Base-by-base conservation (phyloP, 352 stramenopile genomes). In the Pythium periplocum region DNA sequence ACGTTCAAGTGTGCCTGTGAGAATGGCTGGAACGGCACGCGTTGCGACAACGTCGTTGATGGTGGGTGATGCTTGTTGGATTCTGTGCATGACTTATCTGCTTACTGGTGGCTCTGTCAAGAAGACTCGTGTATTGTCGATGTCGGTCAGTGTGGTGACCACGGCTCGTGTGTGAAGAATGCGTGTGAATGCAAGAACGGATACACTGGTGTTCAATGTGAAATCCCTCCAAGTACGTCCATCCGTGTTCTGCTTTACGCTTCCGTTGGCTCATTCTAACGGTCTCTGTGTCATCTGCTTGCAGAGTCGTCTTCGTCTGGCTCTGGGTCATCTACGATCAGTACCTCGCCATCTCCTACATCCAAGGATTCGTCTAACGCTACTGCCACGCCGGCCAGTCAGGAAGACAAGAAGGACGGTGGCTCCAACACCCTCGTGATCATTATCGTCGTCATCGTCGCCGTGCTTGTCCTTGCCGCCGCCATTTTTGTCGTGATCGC, bases 401-500 rank as follows among this genome's bases (percentile, higher is more conserved):
- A 56, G 33, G 61, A 57, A 6, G 62, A 57, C 41, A 42, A 42
- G 38, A 12, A 42, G 7, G 33, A 48, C 45, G 67, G 69, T 40
- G 83, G 62, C 33, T 70, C 64, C n/a, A 86, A 72, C 4, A 62
- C 75, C 4, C 64, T 85, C 37, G 84, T 86, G 32, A 86, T 91
- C 55, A 70, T 86, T 57, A 71, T 91, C 39, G 78, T 66, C 36
- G 54, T 90, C 7, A 51, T 92, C 48, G 76, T 72, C 8, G 78
- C 71, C 31, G 65, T 75, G 41, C 74, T 91, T 43, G 64, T 94
- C 39, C 55, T 91, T 3, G 76, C 64, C 12, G 81, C 78, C 4
- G 65, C 90, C 45, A 59, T 83, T 36, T 92, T 94, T 51, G 79
- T 81, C 40, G 66, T 90, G 49, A 79, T 87, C 65, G 80, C 82